Conservation (phyloP, 2,329 filamentous ascomycete genomes). For the Helotiales sp. region DNA sequence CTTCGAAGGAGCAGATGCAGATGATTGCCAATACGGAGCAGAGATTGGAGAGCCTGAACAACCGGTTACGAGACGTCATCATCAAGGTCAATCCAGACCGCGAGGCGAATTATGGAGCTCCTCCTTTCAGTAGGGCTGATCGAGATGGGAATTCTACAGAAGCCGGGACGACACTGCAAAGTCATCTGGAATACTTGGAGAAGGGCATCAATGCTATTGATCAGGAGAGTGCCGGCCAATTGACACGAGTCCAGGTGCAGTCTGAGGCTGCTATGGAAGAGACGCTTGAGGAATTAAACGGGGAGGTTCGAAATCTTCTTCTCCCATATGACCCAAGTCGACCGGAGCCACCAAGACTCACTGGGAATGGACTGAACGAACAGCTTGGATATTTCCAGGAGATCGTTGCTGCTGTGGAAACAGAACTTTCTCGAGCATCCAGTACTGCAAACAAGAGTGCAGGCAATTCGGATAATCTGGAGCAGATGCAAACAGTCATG, state of each 20-base stretch:
- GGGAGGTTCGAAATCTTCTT: slow-evolving; percentile 65
- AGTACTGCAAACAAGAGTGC: slow-evolving; percentile 28
- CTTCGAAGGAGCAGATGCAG: slow-evolving; percentile 46
- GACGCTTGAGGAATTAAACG: slow-evolving; percentile 66
- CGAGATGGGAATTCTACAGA: slow-evolving; percentile 46
- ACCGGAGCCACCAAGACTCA: slow-evolving; percentile 61
- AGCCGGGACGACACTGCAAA: slow-evolving; percentile 54
- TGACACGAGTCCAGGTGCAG: slow-evolving; percentile 24
- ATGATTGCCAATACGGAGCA: slow-evolving; percentile 66
- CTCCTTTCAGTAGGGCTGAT: slow-evolving; percentile 49
- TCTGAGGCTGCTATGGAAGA: slow-evolving; percentile 48
- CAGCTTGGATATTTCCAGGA: slow-evolving; percentile 73
- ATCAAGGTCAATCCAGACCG: slow-evolving; percentile 62
- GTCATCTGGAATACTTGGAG: slow-evolving; percentile 74
- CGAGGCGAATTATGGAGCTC: slow-evolving; percentile 29
- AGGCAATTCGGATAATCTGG: slow-evolving; percentile 48
- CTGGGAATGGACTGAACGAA: slow-evolving; percentile 63
- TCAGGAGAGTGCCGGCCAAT: slow-evolving; percentile 53
- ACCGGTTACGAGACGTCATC: slow-evolving; percentile 69
- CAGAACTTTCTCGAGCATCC: slow-evolving; percentile 35
- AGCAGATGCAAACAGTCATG: slow-evolving; percentile 61
- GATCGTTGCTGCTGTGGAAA: slow-evolving; percentile 57
- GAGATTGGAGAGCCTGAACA: slow-evolving; percentile 71
- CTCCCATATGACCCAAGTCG: slow-evolving; percentile 53
- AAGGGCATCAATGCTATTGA: slow-evolving; percentile 65